phyloP scores from a whole-genome alignment of 2,329 filamentous ascomycete genomes.

The Aspergillus udagawae region DNA sequence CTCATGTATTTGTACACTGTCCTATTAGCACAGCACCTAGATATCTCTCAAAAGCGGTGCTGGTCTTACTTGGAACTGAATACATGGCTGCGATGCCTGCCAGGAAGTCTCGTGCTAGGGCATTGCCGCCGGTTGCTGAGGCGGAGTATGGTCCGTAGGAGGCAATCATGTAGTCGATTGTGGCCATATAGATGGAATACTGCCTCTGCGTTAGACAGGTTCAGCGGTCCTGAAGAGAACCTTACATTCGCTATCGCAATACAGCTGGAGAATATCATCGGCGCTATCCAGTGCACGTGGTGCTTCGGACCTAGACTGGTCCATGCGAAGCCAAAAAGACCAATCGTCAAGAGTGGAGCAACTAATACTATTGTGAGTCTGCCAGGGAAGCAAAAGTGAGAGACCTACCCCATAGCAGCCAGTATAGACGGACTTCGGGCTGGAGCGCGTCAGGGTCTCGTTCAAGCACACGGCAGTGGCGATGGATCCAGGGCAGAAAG shows the following conservation, averaged over 20 bases:
- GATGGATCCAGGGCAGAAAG: slow-evolving; percentile 51
- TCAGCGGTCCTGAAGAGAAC: not conserved
- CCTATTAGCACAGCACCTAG: not conserved
- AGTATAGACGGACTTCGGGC: not conserved
- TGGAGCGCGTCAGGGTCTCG: not conserved
- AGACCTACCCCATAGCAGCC: not conserved
- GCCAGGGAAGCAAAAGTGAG: not conserved
- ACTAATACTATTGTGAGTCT: slow-evolving; percentile 42
- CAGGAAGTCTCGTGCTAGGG: slow-evolving; percentile 68
- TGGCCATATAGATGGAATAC: slow-evolving; percentile 70
- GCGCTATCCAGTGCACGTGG: slow-evolving; percentile 64
- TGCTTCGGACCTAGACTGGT: slow-evolving; percentile 57
- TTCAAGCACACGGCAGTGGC: slow-evolving; percentile 34
- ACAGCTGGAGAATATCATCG: slow-evolving; percentile 60
- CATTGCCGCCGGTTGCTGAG: slow-evolving; percentile 72
- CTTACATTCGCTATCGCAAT: slow-evolving; percentile 64
- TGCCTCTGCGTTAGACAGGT: not conserved
- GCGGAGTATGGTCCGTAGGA: slow-evolving; percentile 70
- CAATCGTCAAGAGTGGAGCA: slow-evolving; percentile 59
- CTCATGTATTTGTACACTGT: slow-evolving; percentile 50
- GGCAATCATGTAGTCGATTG: slow-evolving; percentile 73
- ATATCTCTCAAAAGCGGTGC: not conserved
- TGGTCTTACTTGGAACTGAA: slow-evolving; percentile 50
- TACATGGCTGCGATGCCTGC: slow-evolving; percentile 68
- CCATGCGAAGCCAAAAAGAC: slow-evolving; percentile 68